Percentiles rank a stretch among this genome's conserved stretches.
These are phyloP conservation scores for Talaromyces sp. DNA, from an alignment of 2,329 filamentous ascomycete species.

Conservation along the genomic window DNA sequence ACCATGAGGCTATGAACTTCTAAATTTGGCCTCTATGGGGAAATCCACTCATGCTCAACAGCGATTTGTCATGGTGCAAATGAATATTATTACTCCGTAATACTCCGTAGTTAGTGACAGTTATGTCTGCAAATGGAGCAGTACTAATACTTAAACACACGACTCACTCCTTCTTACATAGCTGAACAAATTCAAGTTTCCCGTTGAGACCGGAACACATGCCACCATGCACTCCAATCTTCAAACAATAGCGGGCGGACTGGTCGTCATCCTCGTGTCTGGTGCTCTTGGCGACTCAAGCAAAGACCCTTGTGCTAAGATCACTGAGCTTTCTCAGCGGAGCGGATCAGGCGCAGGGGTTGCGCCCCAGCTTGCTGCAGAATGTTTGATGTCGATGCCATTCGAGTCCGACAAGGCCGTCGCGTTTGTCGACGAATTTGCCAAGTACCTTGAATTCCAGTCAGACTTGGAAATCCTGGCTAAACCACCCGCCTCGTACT, in stretches of 20 bases:
- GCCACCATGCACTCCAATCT: neutral
- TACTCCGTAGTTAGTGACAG: neutral
- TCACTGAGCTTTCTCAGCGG: neutral
- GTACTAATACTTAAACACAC: neutral
- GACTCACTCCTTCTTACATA: neutral
- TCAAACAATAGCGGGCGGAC: neutral
- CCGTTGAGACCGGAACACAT: neutral
- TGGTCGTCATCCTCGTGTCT: neutral
- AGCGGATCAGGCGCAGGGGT: neutral
- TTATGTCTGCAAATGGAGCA: neutral
- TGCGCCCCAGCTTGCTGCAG: constrained; percentile 1
- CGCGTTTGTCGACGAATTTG: constrained; percentile 19
- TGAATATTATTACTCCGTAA: neutral
- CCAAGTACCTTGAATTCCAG: constrained; percentile 44
- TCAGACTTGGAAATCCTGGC: constrained; percentile 46
- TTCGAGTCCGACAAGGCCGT: constrained; percentile 20
- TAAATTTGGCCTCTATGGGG: neutral
- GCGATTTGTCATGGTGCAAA: neutral
- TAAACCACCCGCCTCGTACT: constrained; percentile 48
- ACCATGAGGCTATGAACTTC: neutral
- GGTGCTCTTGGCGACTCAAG: neutral
- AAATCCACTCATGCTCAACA: neutral
- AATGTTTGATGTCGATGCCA: constrained; percentile 24
- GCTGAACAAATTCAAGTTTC: neutral
- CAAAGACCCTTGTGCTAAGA: neutral